phyloP scores from a whole-genome alignment of 768 basidiomycete species.

The Pulveroboletus frians region DNA sequence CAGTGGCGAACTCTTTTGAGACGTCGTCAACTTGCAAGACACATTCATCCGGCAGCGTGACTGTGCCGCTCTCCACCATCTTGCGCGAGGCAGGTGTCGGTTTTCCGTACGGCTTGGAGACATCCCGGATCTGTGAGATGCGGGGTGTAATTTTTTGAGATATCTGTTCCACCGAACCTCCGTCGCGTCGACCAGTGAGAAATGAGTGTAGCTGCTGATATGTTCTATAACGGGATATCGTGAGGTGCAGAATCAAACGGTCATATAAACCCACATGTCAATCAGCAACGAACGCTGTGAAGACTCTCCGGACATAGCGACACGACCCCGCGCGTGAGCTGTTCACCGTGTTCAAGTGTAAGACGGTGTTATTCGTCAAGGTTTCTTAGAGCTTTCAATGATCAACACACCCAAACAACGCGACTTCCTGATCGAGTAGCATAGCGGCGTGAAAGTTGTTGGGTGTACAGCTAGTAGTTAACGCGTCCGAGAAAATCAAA shows the following conservation, averaged over 20 bases:
- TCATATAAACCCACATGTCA: constrained; percentile 46
- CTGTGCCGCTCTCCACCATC: constrained; percentile 60
- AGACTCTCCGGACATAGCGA: constrained; percentile 40
- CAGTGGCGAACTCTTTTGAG: constrained; percentile 64
- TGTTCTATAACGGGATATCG: constrained; percentile 38
- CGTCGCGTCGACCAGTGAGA: constrained; percentile 56
- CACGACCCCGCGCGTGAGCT: background rate
- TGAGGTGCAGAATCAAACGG: background rate
- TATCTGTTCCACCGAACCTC: constrained; percentile 53
- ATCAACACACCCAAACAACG: constrained; percentile 18
- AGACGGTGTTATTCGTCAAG: constrained; percentile 19
- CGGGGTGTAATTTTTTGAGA: constrained; percentile 56
- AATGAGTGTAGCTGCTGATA: constrained; percentile 58
- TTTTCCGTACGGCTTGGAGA: constrained; percentile 61
- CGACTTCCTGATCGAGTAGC: background rate
- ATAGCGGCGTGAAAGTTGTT: background rate
- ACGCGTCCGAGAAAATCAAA: constrained; percentile 23
- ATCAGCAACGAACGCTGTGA: constrained; percentile 64
- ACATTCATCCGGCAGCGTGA: constrained; percentile 64
- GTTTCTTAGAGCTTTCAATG: constrained; percentile 23
- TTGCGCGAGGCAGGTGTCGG: constrained; percentile 65
- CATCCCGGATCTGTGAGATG: constrained; percentile 48
- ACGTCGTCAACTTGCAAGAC: constrained; percentile 58
- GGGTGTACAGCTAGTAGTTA: background rate
- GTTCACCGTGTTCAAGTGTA: constrained; percentile 3